Percentiles rank a stretch among this genome's conserved stretches.
Conservation (phyloP, 768 basidiomycete species). For the Leccinum boreale region DNA sequence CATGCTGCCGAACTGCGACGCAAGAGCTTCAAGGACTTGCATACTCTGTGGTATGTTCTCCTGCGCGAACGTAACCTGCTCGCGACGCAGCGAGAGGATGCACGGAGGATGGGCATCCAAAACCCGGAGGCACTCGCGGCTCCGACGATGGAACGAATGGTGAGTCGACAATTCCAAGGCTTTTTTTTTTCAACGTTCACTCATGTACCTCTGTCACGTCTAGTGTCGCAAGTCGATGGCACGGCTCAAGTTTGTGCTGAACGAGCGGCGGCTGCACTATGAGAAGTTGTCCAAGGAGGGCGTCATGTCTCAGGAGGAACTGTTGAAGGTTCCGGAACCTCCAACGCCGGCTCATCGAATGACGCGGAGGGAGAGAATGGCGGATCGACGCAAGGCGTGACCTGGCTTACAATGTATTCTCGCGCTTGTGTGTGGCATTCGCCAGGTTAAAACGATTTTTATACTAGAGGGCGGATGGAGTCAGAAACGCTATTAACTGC, state of each 20-base stretch:
- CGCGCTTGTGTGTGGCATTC: constrained; percentile 1
- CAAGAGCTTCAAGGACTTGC: constrained; percentile 91
- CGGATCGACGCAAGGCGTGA: constrained; percentile 17
- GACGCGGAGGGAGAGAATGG: constrained; percentile 21
- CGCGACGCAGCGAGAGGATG: constrained; percentile 82
- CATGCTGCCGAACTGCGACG: constrained; percentile 78
- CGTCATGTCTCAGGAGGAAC: constrained; percentile 15
- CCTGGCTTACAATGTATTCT: not conserved
- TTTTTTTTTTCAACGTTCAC: not conserved
- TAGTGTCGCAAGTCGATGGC: constrained; percentile 95
- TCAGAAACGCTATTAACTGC: constrained; percentile 8
- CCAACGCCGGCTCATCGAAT: constrained; percentile 11
- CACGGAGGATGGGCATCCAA: constrained; percentile 54
- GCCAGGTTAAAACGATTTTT: constrained; percentile 7
- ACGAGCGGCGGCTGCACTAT: constrained; percentile 85
- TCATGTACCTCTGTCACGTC: constrained; percentile 2
- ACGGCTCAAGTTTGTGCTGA: constrained; percentile 89
- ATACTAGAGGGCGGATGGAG: not conserved
- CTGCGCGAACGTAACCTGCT: constrained; percentile 87
- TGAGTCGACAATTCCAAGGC: constrained; percentile 11
- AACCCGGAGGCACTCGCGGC: constrained; percentile 27
- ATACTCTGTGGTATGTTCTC: constrained; percentile 92
- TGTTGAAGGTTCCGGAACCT: constrained; percentile 13
- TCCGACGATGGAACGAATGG: constrained; percentile 40
- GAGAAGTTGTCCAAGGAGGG: constrained; percentile 36